Evolutionary conservation across 169 alveolate genomes (phyloP), one percentile per base, ranked within the genome.

Genomic region (Eimeria falciformis): DNA sequence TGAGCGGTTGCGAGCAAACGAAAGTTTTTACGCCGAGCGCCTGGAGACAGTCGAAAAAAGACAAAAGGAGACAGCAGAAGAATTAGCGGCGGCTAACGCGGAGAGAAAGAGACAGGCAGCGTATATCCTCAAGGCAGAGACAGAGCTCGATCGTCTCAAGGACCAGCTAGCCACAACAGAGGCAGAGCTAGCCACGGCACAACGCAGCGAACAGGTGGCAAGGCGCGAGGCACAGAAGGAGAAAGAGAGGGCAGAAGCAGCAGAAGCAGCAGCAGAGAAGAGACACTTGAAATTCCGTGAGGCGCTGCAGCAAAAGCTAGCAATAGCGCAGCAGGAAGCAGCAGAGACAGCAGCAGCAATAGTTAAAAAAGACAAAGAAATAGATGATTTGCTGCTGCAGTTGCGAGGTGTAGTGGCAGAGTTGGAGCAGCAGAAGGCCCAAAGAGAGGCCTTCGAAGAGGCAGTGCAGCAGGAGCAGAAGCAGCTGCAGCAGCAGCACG

Each of bases 401-500:
- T 5, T 68, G 6, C 23, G 29, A 7, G 47, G 81, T 17, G 11
- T 68, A n/a, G 47, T 27, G 50, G 81, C n/a, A 11, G n/a, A 33
- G 53, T 11, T 23, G 43, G 50, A 68, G 53, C 81, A 68, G 81
- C 47, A 68, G 53, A 68, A 17, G 25, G 81, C 81, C 40, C 81
- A 68, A 17, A 17, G 47, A 47, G 81, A 68, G 47, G 81, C 81
- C 47, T n/a, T 68, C 23, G 81, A 23, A 27, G 81, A 68, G 45
- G 17, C 81, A 33, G 53, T 25, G 25, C 29, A 11, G 1, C 6
- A 68, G 53, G 45, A 29, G 47, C 23, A 21, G 29, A 47, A 68
- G 47, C 11, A 6, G 50, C 81, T 9, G 50, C 81, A 68, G 81
- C 81, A 68, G 47, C 81, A 68, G 81, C 81, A 68, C 50, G 29